Percentiles rank a stretch among this genome's conserved stretches.
phyloP scores from a whole-genome alignment of 805 yeast genomes.

The Kluyveromyces lactis region DNA sequence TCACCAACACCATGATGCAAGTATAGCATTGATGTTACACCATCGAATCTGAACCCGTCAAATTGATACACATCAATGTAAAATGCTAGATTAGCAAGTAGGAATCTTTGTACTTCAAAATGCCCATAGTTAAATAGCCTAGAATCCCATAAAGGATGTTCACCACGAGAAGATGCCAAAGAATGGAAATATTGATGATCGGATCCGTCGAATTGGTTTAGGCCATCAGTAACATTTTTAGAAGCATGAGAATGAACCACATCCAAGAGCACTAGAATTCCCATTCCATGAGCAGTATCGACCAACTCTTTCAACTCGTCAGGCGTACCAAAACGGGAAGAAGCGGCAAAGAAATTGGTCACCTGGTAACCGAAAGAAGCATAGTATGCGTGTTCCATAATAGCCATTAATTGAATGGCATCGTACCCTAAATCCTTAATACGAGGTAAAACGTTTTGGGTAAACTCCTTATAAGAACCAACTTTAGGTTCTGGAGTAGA shows the following conservation, averaged over 20 bases:
- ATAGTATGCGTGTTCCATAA: conserved; percentile 98
- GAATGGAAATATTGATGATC: conserved; percentile 92
- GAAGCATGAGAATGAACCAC: conserved; percentile 96
- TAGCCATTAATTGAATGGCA: conserved; percentile 92
- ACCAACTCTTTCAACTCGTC: conserved; percentile 86
- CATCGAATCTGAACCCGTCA: conserved; percentile 96
- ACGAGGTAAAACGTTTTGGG: conserved; percentile 70
- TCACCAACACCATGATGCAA: conserved; percentile 87
- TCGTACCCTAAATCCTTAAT: conserved; percentile 83
- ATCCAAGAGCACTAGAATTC: conserved; percentile 79
- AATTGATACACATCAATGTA: conserved; percentile 76
- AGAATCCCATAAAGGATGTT: conserved; percentile 94
- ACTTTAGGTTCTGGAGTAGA: conserved; percentile 83
- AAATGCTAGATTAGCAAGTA: conserved; percentile 75
- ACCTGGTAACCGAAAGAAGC: conserved; percentile 98
- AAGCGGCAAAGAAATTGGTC: conserved; percentile 82
- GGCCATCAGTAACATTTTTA: conserved; percentile 88
- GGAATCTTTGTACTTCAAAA: conserved; percentile 83
- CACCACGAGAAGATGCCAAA: conserved; percentile 65
- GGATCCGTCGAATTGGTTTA: conserved; percentile 89
- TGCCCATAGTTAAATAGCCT: conserved; percentile 84
- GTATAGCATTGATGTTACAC: conserved; percentile 91
- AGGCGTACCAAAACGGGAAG: conserved; percentile 91
- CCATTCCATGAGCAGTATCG: conserved; percentile 85
- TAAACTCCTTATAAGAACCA: conserved; percentile 81